phyloP scores from a whole-genome alignment of 768 basidiomycete genomes.

The Clathrus columnatus region DNA sequence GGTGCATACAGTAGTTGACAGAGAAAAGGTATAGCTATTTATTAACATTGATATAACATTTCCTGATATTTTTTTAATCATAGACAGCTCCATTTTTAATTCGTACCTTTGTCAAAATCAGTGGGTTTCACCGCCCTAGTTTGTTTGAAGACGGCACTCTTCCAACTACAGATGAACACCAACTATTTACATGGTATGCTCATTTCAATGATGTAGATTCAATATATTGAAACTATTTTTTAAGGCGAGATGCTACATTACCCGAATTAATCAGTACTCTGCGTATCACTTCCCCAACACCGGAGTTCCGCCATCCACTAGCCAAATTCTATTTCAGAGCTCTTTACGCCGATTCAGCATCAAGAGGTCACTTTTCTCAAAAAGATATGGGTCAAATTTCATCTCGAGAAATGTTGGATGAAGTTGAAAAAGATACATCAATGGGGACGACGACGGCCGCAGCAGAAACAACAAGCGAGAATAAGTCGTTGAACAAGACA shows the following conservation, averaged over 20 bases:
- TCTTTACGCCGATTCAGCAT: constrained; percentile 65
- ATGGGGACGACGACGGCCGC: background rate
- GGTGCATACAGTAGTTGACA: constrained; percentile 7
- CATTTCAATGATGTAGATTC: background rate
- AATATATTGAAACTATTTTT: background rate
- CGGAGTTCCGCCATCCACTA: constrained; percentile 74
- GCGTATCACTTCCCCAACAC: constrained; percentile 58
- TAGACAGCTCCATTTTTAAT: constrained; percentile 79
- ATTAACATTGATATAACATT: background rate
- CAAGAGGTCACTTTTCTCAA: constrained; percentile 60
- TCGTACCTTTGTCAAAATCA: constrained; percentile 74
- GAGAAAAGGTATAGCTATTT: constrained; percentile 7
- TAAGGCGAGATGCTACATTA: constrained; percentile 76
- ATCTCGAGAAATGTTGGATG: constrained; percentile 77
- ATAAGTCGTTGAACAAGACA: constrained; percentile 57
- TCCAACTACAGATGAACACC: constrained; percentile 74
- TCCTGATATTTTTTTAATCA: background rate
- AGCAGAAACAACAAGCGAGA: constrained; percentile 33
- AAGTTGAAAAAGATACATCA: constrained; percentile 25
- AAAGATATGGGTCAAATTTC: constrained; percentile 79
- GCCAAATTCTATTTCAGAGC: constrained; percentile 76
- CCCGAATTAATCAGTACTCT: constrained; percentile 72
- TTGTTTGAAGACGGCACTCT: constrained; percentile 72
- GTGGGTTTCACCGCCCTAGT: constrained; percentile 61
- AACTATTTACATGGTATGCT: constrained; percentile 68